Evolutionary conservation across 441 rosid species (phyloP).

Genomic region (Mallotus repandus): DNA sequence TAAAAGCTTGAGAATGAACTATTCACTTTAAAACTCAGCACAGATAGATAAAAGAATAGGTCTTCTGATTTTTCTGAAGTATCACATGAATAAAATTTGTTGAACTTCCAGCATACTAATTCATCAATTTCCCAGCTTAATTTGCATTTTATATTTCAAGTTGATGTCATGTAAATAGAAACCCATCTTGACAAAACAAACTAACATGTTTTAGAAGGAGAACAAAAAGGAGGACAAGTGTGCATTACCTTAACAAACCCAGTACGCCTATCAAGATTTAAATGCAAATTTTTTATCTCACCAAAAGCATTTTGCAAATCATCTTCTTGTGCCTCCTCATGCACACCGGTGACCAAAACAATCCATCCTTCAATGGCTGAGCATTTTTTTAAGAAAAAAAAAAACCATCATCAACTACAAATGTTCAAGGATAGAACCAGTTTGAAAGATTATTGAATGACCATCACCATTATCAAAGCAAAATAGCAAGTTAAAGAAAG

Average conservation of each 20-base stretch:
- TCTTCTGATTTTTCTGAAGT: no score
- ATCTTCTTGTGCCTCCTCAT: slow-evolving; percentile 97
- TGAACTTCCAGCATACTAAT: neutral
- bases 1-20: neutral
- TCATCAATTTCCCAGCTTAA: neutral
- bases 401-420: neutral
- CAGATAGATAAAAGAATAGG: no score
- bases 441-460: slow-evolving; percentile 2
- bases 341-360: slow-evolving; percentile 77
- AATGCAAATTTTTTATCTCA: slow-evolving; percentile 79
- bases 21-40: neutral
- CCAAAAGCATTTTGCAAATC: slow-evolving; percentile 83
- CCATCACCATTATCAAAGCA: neutral
- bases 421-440: neutral
- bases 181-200: slow-evolving; percentile 7
- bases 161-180: neutral
- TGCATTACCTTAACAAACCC: slow-evolving; percentile 88
- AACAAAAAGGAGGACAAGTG: neutral
- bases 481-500: neutral
- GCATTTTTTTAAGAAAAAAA: neutral
- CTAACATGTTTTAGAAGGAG: neutral
- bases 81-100: neutral
- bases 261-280: slow-evolving; percentile 91
- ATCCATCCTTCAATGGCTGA: slow-evolving; percentile 99
- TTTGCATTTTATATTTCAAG: neutral